A percentile compares a stretch with the other conserved stretches of the same genome.
These are phyloP conservation scores for Sparassis latifolia DNA, from an alignment of 1,284 basidiomycete genomes.

Conservation along the genomic window DNA sequence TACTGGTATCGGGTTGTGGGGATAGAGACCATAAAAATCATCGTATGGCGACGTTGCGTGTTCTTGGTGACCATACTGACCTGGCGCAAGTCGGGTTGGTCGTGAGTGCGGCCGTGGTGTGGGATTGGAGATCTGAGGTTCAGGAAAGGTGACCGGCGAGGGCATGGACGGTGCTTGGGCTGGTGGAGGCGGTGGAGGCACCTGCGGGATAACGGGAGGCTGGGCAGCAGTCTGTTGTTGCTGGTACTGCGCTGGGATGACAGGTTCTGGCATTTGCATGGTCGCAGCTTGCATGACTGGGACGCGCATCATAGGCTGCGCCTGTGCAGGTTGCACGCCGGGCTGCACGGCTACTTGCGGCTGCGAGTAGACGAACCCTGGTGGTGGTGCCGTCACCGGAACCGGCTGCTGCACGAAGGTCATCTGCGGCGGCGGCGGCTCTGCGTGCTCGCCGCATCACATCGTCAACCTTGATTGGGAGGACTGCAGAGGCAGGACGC, in stretches of 20 bases:
- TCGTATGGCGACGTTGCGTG: not conserved
- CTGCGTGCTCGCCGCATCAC: too few relatives aligned
- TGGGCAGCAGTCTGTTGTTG: not conserved
- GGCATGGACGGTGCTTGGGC: slow-evolving; percentile 1
- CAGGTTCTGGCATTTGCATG: slow-evolving; percentile 3
- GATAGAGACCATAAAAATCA: not conserved
- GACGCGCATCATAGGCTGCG: slow-evolving; percentile 7
- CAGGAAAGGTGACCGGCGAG: not conserved
- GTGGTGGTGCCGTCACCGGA: not conserved
- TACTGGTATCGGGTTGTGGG: slow-evolving; percentile 17
- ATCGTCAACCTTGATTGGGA: too few relatives aligned
- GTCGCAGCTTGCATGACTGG: too few relatives aligned
- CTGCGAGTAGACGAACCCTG: slow-evolving; percentile 6
- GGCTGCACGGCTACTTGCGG: slow-evolving; percentile 7
- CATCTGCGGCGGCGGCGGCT: too few relatives aligned
- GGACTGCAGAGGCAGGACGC: too few relatives aligned
- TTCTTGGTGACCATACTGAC: slow-evolving; percentile 15
- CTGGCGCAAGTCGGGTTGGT: slow-evolving; percentile 11
- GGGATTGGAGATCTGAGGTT: slow-evolving; percentile 3
- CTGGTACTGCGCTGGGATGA: not conserved
- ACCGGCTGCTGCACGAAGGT: too few relatives aligned
- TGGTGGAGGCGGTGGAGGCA: slow-evolving; percentile 1
- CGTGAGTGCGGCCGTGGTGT: slow-evolving; percentile 7
- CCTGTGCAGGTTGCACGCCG: slow-evolving; percentile 7
- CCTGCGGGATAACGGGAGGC: slow-evolving; percentile 4